phyloP scores from a whole-genome alignment of 331 rosid species.

The Cydonia oblonga region DNA sequence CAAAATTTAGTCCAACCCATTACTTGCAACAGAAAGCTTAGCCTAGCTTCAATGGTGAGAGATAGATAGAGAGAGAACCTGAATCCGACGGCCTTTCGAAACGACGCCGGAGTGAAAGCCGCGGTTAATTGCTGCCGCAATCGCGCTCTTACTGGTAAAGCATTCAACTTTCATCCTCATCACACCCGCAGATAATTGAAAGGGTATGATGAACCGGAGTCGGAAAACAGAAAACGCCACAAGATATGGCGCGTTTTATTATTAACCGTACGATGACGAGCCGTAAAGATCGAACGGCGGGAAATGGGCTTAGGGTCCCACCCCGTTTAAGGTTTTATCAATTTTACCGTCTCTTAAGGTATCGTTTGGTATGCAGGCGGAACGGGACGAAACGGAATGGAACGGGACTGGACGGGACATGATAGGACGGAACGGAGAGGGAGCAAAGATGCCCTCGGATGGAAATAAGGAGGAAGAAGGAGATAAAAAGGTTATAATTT shows the following conservation, averaged over 20 bases:
- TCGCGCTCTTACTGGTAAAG: not conserved
- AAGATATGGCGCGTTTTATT: not conserved
- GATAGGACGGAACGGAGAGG: too few relatives aligned
- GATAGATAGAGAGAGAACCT: slow-evolving; percentile 7
- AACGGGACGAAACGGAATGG: too few relatives aligned
- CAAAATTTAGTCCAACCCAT: not conserved
- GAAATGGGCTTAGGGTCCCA: not conserved
- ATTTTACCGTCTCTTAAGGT: not conserved
- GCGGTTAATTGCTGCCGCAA: not conserved
- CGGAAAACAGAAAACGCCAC: not conserved
- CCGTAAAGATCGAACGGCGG: not conserved
- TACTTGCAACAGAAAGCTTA: not conserved
- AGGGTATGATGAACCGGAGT: not conserved
- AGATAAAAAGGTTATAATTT: too few relatives aligned
- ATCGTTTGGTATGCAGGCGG: too few relatives aligned
- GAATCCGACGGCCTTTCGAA: slow-evolving; percentile 10
- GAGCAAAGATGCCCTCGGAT: too few relatives aligned
- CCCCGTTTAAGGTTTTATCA: not conserved
- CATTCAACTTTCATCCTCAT: not conserved
- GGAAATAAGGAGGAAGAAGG: too few relatives aligned
- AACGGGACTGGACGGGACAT: too few relatives aligned
- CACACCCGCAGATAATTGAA: not conserved
- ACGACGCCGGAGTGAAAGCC: not conserved
- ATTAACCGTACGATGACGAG: not conserved
- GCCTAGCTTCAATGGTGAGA: not conserved